These are phyloP conservation scores for Venturia pyrina DNA, from an alignment of 2,329 filamentous ascomycete genomes.

Conservation along the genomic window DNA sequence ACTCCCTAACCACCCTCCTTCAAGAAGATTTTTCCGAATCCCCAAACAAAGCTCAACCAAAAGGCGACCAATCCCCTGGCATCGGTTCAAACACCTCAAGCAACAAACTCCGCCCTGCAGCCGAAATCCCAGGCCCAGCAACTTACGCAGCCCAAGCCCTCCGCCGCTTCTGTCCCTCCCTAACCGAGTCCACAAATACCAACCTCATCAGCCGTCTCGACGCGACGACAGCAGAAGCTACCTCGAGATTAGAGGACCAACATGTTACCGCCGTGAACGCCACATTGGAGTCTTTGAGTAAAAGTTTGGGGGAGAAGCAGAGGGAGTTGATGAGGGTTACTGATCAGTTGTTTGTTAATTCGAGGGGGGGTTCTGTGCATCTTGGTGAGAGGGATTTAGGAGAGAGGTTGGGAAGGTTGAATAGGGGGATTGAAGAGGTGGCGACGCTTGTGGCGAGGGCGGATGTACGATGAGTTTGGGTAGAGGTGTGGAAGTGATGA, in stretches of 20 bases:
- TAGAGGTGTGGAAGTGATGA: neutral
- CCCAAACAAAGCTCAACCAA: neutral
- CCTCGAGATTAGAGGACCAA: conserved; percentile 3
- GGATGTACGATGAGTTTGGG: neutral
- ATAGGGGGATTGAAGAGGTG: conserved; percentile 8
- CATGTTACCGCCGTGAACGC: neutral
- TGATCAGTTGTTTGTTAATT: conserved; percentile 3
- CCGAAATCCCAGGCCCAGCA: neutral
- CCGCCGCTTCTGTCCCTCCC: conserved; percentile 2
- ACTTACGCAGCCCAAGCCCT: conserved; percentile 1
- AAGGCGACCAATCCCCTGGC: neutral
- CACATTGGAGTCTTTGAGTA: conserved; percentile 5
- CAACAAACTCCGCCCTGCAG: conserved; percentile 1
- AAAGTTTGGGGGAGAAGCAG: conserved; percentile 8
- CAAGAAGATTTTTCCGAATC: conserved; percentile 1
- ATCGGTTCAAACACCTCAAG: neutral
- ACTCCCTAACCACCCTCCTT: conserved; percentile 14
- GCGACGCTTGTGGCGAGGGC: conserved; percentile 1
- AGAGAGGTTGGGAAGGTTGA: neutral
- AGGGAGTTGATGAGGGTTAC: neutral
- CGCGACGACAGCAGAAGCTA: neutral
- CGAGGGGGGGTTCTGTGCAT: neutral
- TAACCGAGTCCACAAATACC: neutral
- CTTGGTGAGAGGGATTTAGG: conserved; percentile 5
- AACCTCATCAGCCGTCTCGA: neutral